Evolutionary conservation across 371 early-diverging fungal genomes (phyloP), one percentile per base, ranked within the genome.

Genomic region (Actinomortierella ambigua): DNA sequence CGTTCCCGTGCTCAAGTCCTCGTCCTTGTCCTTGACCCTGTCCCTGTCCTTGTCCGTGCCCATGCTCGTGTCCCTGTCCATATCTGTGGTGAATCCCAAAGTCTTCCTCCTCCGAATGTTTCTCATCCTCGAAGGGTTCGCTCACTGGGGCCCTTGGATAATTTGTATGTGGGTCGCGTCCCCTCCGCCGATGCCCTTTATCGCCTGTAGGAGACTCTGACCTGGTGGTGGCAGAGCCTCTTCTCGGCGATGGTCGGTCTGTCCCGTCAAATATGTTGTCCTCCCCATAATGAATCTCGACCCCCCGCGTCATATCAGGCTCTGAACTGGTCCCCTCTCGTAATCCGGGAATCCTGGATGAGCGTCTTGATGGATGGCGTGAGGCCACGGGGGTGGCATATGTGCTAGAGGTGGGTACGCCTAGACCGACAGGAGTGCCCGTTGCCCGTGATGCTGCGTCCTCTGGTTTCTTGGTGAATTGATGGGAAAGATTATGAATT

Each of bases 401-500:
- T 18, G 61, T 57, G 17, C 51, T 50, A 50, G 29, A 50, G 50
- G 24, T 20, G 26, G 44, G 51, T 41, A 52, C 3, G 27, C 47
- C 41, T 22, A 42, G 28, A 20, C 53, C 44, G 11, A 23, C 29
- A 63, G 64, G 14, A 58, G 52, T 11, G 61, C 67, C 14, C 67
- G 69, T 46, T 69, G 67, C 17, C 61, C 59, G 29, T 63, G 61
- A 42, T 68, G 69, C 29, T 59, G 50, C 59, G 20, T 60, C 69
- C 15, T 67, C 66, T 1, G 64, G 67, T 43, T 61, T 58, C 65
- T 53, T 64, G 41, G 63, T 79, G 64, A 78, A 82, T 43, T 78
- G 80, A 41, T 90, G 77, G 11, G 93, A 93, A 50, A 96, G 85
- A 44, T 91, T 89, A 68, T 99, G 98, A 28, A 99, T 92, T 65